Percentiles rank a stretch among this genome's conserved stretches.
Conservation (phyloP, 768 basidiomycete species). For the Pholiota conissans region DNA sequence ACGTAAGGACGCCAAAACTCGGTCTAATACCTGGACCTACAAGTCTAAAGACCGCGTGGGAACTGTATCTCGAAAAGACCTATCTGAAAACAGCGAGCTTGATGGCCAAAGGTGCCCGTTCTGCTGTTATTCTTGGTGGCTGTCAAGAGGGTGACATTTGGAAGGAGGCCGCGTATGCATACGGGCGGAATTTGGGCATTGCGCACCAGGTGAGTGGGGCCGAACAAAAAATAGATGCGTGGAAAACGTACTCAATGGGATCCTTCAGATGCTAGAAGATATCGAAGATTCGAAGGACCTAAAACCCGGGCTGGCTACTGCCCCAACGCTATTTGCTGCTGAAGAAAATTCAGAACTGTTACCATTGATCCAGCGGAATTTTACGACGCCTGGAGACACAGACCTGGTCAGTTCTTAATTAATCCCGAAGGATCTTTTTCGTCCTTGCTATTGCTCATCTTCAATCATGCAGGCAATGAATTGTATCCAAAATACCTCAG, state of each 20-base stretch:
- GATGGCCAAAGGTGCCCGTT: conserved; percentile 85
- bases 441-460: neutral
- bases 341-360: conserved; percentile 80
- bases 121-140: conserved; percentile 87
- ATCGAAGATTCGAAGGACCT: conserved; percentile 64
- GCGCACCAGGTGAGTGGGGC: conserved; percentile 49
- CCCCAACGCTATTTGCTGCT: conserved; percentile 83
- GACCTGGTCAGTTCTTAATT: conserved; percentile 54
- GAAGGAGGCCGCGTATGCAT: conserved; percentile 90
- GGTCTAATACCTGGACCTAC: conserved; percentile 30
- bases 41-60: conserved; percentile 56
- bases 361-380: conserved; percentile 77
- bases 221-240: conserved; percentile 3
- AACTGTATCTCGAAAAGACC: conserved; percentile 59
- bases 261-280: conserved; percentile 78
- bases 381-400: conserved; percentile 75
- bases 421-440: neutral
- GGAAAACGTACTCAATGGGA: conserved; percentile 6
- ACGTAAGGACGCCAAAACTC: conserved; percentile 41
- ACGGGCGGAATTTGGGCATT: conserved; percentile 87
- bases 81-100: conserved; percentile 92
- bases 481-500: conserved; percentile 67
- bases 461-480: conserved; percentile 56
- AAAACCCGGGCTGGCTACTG: conserved; percentile 56
- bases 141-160: conserved; percentile 72